Evolutionary conservation across 2,329 filamentous ascomycete genomes (phyloP).

Genomic region (Claviceps humidiphila): DNA sequence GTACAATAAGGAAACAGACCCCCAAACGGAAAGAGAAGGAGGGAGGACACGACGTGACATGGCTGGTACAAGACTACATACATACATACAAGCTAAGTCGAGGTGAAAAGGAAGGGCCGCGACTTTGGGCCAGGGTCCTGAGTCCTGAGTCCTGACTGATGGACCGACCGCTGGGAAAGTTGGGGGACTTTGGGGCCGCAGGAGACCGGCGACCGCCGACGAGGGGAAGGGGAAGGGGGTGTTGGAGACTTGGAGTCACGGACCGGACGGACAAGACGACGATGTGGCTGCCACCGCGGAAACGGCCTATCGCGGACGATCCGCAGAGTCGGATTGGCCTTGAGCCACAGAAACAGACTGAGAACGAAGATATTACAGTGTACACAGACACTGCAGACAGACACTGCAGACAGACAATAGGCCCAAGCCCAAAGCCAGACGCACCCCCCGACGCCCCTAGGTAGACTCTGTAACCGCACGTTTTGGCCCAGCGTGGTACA

Average conservation of each 20-base stretch:
- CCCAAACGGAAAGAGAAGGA: constrained; percentile 6
- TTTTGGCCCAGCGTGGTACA: no score
- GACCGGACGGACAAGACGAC: not conserved
- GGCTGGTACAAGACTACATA: constrained; percentile 2
- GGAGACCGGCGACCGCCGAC: not conserved
- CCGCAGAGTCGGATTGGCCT: constrained; percentile 5
- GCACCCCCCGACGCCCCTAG: not conserved
- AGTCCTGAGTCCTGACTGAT: not conserved
- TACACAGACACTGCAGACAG: not conserved
- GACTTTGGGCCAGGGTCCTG: constrained; percentile 4
- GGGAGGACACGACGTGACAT: constrained; percentile 3
- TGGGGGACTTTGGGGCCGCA: not conserved
- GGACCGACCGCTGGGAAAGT: not conserved
- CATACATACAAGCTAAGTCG: not conserved
- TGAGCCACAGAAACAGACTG: not conserved
- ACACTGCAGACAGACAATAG: not conserved
- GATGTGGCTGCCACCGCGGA: not conserved
- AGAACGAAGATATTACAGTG: not conserved
- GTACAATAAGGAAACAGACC: constrained; percentile 5
- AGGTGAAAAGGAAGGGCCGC: constrained; percentile 6
- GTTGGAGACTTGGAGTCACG: not conserved
- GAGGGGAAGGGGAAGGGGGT: not conserved
- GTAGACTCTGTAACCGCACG: no score
- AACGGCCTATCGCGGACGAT: not conserved
- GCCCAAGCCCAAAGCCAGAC: not conserved